These are phyloP conservation scores for Pseudogymnoascus sp. DNA, from an alignment of 2,329 filamentous ascomycete species.

Conservation along the genomic window DNA sequence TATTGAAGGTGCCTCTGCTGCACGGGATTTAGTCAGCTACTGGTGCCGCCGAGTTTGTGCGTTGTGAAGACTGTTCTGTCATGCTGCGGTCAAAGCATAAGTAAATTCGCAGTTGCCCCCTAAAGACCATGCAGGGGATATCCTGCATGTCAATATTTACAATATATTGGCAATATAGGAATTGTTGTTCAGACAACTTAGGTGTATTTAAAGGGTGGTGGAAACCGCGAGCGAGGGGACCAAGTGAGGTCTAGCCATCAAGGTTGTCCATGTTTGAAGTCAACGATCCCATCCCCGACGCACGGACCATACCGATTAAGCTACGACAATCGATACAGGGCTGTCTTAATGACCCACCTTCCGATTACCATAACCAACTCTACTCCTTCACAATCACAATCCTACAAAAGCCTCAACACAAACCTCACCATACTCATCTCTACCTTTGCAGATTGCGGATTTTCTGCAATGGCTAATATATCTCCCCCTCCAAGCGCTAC, in stretches of 20 bases:
- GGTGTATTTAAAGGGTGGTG: background rate
- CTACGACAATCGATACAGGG: background rate
- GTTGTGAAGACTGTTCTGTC: background rate
- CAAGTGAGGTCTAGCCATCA: slow-evolving; percentile 2
- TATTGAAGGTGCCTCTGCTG: background rate
- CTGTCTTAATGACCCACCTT: background rate
- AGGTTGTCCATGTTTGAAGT: background rate
- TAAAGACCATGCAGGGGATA: background rate
- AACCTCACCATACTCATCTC: background rate
- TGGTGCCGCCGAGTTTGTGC: background rate
- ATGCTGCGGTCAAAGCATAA: background rate
- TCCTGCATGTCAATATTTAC: background rate
- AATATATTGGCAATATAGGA: background rate
- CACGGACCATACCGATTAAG: background rate
- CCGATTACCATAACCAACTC: background rate
- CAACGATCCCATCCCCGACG: background rate
- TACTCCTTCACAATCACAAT: background rate
- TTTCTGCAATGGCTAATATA: slow-evolving; percentile 2
- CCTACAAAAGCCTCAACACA: background rate
- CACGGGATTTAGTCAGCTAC: background rate
- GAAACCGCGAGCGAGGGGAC: background rate
- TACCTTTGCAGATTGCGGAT: background rate
- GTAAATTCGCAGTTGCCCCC: background rate
- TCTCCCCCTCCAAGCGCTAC: slow-evolving; percentile 44
- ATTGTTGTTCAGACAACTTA: background rate